Evolutionary conservation across 1,284 basidiomycete species (phyloP), one percentile per base, ranked within the genome.

Genomic region (Ceratobasidium sp.): DNA sequence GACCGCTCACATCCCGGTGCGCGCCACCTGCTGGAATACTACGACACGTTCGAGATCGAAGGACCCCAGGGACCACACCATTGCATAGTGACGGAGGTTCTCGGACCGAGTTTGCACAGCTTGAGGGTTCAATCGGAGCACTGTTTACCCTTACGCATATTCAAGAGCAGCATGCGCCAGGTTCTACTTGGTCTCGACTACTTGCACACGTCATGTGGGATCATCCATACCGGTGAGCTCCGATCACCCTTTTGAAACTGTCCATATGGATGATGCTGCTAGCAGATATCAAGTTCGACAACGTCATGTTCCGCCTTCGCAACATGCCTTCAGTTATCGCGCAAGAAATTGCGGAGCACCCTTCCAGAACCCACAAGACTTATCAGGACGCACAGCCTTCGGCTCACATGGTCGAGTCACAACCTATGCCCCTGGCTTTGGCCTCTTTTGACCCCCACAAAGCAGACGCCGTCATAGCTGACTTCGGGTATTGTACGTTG

Each of bases 141-240:
- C 14, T 96, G 97, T 77, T 95, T 99, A 0, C 96, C 98, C 4
- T 93, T 95, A 85, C 90, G 87, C 76, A 87, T 99, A 78, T 95
- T 98, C 78, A 93, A 92, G 81, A 96, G 98, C 83, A 98, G 98
- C 79, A 94, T 95, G 48, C 98, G 98, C 81, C 97, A 98, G 83
- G 91, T 98, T 49, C 85, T 99, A 1, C 88, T 98, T 22, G 97
- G 96, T 13, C 86, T 99, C 74, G 96, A 98, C 81, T 99, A 98
- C 84, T 96, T 99, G 88, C 97, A 99, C 81, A 88, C 92, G 53
- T 95, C 94, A 82, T 99, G 98, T 82, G 93, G 95, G 65, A 94
- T 98, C 79, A 96, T 98, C 69, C 95, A 96, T 81, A 96, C 94
- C 49, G 96, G 59, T 61, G 16, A 31, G 56, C 29, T 27, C 51